Percentiles rank a stretch among this genome's conserved stretches.
phyloP scores from a whole-genome alignment of 1,284 basidiomycete species.

The Cutaneotrichosporon mucoides region DNA sequence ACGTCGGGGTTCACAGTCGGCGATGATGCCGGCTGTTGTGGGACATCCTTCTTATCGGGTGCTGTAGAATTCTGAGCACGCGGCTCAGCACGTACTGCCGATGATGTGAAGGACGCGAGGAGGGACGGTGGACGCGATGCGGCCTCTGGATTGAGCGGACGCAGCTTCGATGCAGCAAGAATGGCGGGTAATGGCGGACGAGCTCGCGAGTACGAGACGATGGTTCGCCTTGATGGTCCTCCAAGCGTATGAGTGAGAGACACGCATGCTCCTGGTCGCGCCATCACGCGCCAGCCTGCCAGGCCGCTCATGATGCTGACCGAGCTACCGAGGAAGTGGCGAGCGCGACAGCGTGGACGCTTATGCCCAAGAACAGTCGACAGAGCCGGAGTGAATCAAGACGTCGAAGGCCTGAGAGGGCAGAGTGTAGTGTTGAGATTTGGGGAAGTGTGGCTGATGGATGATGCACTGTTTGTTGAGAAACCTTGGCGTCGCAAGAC shows the following conservation, averaged over 20 bases:
- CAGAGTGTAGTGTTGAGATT: no score
- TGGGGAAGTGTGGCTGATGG: no score
- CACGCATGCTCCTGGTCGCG: neutral
- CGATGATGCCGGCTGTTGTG: neutral
- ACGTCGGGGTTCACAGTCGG: conserved; percentile 13
- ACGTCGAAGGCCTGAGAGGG: no score
- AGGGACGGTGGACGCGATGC: neutral
- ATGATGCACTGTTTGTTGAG: no score
- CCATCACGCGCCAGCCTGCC: conserved; percentile 1
- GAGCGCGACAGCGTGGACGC: neutral
- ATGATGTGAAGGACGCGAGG: neutral
- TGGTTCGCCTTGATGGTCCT: neutral
- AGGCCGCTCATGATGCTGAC: neutral
- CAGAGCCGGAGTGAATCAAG: no score
- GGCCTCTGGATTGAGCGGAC: neutral
- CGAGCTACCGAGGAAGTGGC: neutral
- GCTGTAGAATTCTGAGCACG: neutral
- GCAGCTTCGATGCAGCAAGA: neutral
- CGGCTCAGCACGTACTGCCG: neutral
- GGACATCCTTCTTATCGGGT: neutral
- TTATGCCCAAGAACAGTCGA: neutral
- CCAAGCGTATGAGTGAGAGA: neutral
- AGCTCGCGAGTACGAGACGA: neutral
- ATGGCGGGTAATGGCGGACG: neutral
- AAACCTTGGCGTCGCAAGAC: no score